A percentile compares a stretch with the other conserved stretches of the same genome.
These are phyloP conservation scores for Tetrahymena thermophila DNA, from an alignment of 73 alveolate genomes.

Conservation along the genomic window DNA sequence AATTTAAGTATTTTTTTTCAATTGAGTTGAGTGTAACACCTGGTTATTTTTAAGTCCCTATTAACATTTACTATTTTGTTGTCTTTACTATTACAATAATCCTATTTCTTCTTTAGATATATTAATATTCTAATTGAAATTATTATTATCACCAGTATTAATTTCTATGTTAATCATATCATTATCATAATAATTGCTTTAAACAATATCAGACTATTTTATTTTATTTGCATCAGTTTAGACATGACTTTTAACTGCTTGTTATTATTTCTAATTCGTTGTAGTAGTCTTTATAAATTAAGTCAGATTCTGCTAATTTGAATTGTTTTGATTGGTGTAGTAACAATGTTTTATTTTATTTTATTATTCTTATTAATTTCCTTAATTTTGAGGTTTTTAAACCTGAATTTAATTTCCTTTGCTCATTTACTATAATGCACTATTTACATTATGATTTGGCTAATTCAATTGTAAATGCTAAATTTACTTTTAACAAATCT, in stretches of 20 bases:
- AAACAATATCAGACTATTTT: background rate
- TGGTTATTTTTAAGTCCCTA: background rate
- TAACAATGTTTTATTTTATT: background rate
- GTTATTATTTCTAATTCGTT: background rate
- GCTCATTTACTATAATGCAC: background rate
- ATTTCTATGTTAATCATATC: background rate
- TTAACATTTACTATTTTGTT: too few relatives aligned
- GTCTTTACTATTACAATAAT: background rate
- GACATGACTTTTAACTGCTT: too few relatives aligned
- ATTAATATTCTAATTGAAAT: too few relatives aligned
- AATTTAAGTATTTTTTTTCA: too few relatives aligned
- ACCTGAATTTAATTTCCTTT: background rate
- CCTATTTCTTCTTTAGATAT: background rate
- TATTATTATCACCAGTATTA: background rate
- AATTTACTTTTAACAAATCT: background rate
- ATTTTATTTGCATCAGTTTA: background rate
- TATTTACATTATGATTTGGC: background rate
- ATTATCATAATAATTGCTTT: background rate
- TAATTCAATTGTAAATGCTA: background rate
- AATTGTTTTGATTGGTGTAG: background rate
- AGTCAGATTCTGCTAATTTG: background rate
- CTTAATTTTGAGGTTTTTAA: background rate
- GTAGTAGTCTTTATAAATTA: background rate
- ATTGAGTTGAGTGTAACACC: background rate
- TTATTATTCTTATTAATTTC: background rate